Evolutionary conservation across 1,139 yeast genomes (phyloP).

Genomic region (Candida mesenterica): DNA sequence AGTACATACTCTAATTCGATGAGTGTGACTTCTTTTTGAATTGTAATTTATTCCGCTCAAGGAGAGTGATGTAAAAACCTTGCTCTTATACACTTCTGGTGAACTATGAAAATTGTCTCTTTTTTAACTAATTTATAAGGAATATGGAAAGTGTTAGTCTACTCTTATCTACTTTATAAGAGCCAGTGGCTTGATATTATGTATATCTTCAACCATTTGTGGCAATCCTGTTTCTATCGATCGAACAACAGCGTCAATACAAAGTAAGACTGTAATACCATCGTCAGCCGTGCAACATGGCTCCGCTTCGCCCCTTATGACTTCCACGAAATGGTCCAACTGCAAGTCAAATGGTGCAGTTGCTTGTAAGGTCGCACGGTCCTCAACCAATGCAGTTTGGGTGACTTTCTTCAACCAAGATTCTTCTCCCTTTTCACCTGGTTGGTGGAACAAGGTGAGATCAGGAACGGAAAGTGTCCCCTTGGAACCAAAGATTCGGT

Average conservation of each 20-base stretch:
- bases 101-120: too few relatives aligned
- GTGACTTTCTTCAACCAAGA: constrained; percentile 23
- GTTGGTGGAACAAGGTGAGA: constrained; percentile 34
- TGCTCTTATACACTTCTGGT: too few relatives aligned
- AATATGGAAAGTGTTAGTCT: too few relatives aligned
- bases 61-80: too few relatives aligned
- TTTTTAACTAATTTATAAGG: too few relatives aligned
- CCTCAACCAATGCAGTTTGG: constrained; percentile 14
- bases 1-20: too few relatives aligned
- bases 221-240: constrained; percentile 20
- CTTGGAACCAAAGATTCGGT: constrained; percentile 35
- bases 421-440: constrained; percentile 14
- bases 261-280: constrained; percentile 35
- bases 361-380: constrained; percentile 12
- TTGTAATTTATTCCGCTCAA: too few relatives aligned
- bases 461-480: constrained; percentile 43
- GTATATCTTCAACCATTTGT: constrained; percentile 14
- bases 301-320: constrained; percentile 27
- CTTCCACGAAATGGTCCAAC: constrained; percentile 36
- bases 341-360: constrained; percentile 34
- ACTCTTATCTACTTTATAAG: not conserved
- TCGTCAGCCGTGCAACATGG: constrained; percentile 39
- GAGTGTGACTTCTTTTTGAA: too few relatives aligned
- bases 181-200: constrained; percentile 12
- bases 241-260: constrained; percentile 20